Evolutionary conservation across 495 filamentous ascomycete species (phyloP), one percentile per base, ranked within the genome.

Genomic region (Penicillium coprophilum): DNA sequence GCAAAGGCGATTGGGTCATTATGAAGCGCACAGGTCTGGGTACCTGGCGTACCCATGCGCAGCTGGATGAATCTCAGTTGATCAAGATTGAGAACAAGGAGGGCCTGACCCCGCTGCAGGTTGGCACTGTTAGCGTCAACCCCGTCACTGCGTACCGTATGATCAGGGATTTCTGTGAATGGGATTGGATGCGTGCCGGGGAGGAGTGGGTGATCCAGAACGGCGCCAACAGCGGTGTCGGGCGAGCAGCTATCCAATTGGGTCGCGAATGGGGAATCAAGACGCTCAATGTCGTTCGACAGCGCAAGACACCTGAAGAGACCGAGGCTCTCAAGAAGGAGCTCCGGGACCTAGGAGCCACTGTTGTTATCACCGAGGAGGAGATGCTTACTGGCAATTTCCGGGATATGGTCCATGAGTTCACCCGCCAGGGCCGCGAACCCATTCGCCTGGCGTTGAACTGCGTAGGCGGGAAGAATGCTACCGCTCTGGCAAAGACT

Each of bases 191-290:
- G 71, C 75, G 76, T 3, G 58, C 68, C 24, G 75, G 75, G 0
- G 70, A 81, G 63, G 83, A 86, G 49, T 98, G 95, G 95, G 87
- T 96, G 57, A 78, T 97, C 36, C 95, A 98, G 77, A 98, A 98
- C 63, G 95, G 94, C 2, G 94, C 94, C 9, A 98, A 98, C 66
- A 87, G 82, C 48, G 95, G 91, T 1, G 94, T 97, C 21, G 94
- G 94, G 6, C 73, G 94, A 31, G 87, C 90, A 9, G 92, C 89
- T 17, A 90, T 96, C 51, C 94, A 98, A 72, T 67, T 98, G 0
- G 92, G 82, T 2, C 75, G 73, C 50, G 71, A 88, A 47, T 97
- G 92, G 94, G 92, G 92, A 0, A 80, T 91, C 56, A 85, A 90
- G 61, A 91, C 85, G 44, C 84, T 98, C 53, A 97, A 96, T 65